Evolutionary conservation across 441 rosid species (phyloP).

Genomic region (Arabidopsis hybrid): DNA sequence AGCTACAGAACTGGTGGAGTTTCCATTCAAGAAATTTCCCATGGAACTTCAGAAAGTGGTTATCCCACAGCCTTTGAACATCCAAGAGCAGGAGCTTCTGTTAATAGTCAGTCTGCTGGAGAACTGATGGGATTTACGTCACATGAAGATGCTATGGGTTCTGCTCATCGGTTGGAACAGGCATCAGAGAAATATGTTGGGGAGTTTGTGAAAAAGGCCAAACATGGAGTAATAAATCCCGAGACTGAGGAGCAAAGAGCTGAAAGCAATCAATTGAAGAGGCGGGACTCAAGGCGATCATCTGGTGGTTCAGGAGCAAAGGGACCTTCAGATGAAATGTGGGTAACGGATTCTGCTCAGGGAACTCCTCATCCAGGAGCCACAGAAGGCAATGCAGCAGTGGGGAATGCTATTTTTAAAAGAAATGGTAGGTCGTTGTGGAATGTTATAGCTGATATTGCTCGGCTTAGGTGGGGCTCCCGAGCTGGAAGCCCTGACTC

Average conservation of each 20-base stretch:
- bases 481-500: slow-evolving; percentile 66
- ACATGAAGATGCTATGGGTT: slow-evolving; percentile 66
- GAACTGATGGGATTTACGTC: slow-evolving; percentile 45
- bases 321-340: slow-evolving; percentile 90
- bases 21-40: slow-evolving; percentile 48
- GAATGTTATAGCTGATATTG: slow-evolving; percentile 72
- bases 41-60: slow-evolving; percentile 55
- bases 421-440: slow-evolving; percentile 80
- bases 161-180: slow-evolving; percentile 70
- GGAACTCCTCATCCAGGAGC: slow-evolving; percentile 54
- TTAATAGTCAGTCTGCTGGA: slow-evolving; percentile 44
- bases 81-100: slow-evolving; percentile 46
- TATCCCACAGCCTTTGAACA: slow-evolving; percentile 41
- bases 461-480: slow-evolving; percentile 76
- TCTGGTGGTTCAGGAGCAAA: slow-evolving; percentile 66
- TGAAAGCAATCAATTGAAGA: slow-evolving; percentile 50
- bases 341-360: slow-evolving; percentile 73
- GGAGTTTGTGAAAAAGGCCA: slow-evolving; percentile 78
- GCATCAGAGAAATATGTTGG: slow-evolving; percentile 63
- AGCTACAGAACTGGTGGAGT: slow-evolving; percentile 42
- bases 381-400: slow-evolving; percentile 48
- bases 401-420: slow-evolving; percentile 53
- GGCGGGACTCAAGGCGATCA: slow-evolving; percentile 49
- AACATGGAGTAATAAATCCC: slow-evolving; percentile 57
- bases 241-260: slow-evolving; percentile 48